phyloP scores from a whole-genome alignment of 176 grass and related monocot species.

The Lolium perenne region DNA sequence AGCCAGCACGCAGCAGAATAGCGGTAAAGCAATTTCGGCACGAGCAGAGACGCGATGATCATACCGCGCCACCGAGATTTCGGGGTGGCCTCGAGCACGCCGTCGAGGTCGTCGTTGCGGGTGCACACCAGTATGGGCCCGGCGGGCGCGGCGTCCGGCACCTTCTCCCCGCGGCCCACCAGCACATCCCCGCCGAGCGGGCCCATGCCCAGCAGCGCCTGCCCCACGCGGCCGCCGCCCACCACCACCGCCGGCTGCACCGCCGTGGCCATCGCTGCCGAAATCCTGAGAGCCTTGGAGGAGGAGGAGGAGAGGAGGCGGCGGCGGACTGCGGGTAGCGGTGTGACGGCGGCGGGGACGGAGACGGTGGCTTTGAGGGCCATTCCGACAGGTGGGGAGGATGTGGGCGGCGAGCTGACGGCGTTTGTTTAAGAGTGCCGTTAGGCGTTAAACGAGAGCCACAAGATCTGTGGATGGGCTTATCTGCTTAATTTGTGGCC shows the following conservation, averaged over 20 bases:
- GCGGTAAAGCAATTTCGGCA: neutral
- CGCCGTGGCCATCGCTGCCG: constrained; percentile 49
- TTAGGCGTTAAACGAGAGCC: constrained; percentile 46
- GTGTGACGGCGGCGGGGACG: constrained; percentile 42
- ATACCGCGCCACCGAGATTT: constrained; percentile 81
- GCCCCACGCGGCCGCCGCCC: constrained; percentile 76
- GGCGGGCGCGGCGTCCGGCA: constrained; percentile 53
- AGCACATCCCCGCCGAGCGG: constrained; percentile 55
- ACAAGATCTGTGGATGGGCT: constrained; percentile 48
- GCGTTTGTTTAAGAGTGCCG: constrained; percentile 43
- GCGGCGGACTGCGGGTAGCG: constrained; percentile 34
- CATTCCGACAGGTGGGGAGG: constrained; percentile 5
- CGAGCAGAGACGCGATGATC: neutral
- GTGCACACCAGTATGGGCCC: constrained; percentile 88
- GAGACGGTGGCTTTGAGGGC: constrained; percentile 43
- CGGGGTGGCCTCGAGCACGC: constrained; percentile 81
- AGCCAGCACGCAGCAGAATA: neutral
- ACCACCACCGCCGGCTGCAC: constrained; percentile 81
- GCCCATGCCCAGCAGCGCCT: constrained; percentile 69
- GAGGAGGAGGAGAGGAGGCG: neutral
- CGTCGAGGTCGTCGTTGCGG: constrained; percentile 94
- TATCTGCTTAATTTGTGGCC: constrained; percentile 50
- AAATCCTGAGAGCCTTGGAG: constrained; percentile 34
- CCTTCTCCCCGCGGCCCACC: constrained; percentile 68
- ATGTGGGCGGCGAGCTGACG: constrained; percentile 25